Evolutionary conservation across 2,329 filamentous ascomycete genomes (phyloP).

Genomic region (Ascochyta lentis): DNA sequence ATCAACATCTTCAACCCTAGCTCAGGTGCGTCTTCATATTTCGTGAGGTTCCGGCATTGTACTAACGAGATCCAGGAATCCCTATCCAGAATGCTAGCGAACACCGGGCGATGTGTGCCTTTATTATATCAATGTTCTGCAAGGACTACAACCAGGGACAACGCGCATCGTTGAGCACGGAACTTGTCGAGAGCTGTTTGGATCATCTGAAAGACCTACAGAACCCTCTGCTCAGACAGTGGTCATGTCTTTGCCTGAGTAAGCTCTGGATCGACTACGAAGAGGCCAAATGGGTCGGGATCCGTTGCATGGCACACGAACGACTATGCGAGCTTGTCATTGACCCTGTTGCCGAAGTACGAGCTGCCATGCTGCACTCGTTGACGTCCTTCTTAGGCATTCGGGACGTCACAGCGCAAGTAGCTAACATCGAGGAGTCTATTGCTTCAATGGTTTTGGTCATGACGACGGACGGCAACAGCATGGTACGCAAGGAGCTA

Average conservation of each 20-base stretch:
- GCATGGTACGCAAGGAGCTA: conserved; percentile 91
- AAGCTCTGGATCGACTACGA: conserved; percentile 91
- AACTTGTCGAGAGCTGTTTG: conserved; percentile 88
- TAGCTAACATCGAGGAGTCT: conserved; percentile 87
- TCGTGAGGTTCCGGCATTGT: not conserved
- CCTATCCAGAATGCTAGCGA: conserved; percentile 88
- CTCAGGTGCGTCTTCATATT: conserved; percentile 56
- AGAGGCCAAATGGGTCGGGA: conserved; percentile 96
- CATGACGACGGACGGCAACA: conserved; percentile 92
- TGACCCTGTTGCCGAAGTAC: conserved; percentile 89
- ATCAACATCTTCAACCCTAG: conserved; percentile 87
- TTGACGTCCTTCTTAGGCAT: conserved; percentile 95
- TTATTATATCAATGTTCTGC: conserved; percentile 96
- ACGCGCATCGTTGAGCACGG: conserved; percentile 86
- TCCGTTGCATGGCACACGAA: conserved; percentile 82
- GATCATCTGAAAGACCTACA: conserved; percentile 83
- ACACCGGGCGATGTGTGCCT: conserved; percentile 98
- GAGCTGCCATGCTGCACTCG: conserved; percentile 90
- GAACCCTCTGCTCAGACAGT: conserved; percentile 88
- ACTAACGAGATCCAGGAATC: conserved; percentile 58
- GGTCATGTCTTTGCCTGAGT: conserved; percentile 94
- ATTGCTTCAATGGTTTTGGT: conserved; percentile 88
- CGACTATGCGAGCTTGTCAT: conserved; percentile 81
- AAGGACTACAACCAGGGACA: conserved; percentile 92
- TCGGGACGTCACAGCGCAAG: conserved; percentile 87